Conservation (phyloP, 352 stramenopile species). For the Thalassiosira sp. region DNA sequence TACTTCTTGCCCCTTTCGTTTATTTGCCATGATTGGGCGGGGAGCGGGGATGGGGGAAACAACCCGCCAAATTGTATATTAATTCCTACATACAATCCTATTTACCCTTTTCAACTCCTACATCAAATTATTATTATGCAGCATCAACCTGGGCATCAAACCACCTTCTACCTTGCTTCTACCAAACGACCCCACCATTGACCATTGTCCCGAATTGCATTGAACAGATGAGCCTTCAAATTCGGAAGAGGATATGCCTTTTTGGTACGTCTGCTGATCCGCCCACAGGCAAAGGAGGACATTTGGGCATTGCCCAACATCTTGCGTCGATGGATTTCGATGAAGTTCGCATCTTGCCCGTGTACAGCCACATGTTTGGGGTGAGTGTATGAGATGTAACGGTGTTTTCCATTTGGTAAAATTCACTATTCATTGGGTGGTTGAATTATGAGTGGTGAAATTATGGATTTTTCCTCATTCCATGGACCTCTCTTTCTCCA, state of each 20-base stretch:
- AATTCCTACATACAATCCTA: no score
- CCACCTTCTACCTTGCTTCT: background rate
- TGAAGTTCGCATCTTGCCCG: slow-evolving; percentile 73
- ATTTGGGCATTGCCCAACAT: slow-evolving; percentile 65
- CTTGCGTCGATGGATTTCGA: slow-evolving; percentile 57
- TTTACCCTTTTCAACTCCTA: no score
- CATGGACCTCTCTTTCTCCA: background rate
- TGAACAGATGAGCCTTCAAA: background rate
- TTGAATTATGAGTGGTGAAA: no score
- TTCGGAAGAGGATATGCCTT: slow-evolving; percentile 58
- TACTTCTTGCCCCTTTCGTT: no score
- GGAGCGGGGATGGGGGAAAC: no score
- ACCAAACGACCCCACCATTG: background rate
- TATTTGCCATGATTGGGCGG: no score
- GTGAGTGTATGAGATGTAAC: slow-evolving; percentile 35
- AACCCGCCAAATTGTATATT: background rate
- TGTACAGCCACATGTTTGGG: slow-evolving; percentile 75
- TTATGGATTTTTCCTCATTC: no score
- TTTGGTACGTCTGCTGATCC: slow-evolving; percentile 80
- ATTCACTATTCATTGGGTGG: no score
- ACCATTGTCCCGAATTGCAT: background rate
- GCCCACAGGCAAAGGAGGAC: slow-evolving; percentile 68
- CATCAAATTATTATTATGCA: no score
- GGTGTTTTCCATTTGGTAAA: no score
- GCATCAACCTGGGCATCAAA: no score